Conservation (phyloP, 1,139 yeast species). For the Taphrina populina region DNA sequence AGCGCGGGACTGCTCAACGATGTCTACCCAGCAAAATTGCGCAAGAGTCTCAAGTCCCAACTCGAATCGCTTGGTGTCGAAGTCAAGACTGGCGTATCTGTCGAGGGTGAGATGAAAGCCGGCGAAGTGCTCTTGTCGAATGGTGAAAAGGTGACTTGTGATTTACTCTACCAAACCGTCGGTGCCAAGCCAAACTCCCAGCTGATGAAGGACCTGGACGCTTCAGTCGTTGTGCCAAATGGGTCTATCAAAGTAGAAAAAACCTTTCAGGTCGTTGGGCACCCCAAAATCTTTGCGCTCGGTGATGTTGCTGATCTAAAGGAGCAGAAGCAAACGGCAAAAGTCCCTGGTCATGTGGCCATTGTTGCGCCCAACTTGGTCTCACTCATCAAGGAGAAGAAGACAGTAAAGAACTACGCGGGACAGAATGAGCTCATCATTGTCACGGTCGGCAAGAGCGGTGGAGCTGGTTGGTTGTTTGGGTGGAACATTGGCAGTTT, state of each 20-base stretch:
- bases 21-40: constrained; percentile 24
- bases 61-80: constrained; percentile 18
- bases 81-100: constrained; percentile 2
- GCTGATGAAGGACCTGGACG: constrained; percentile 8
- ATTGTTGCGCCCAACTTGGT: constrained; percentile 16
- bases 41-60: constrained; percentile 12
- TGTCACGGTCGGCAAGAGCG: constrained; percentile 28
- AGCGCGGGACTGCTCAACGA: constrained; percentile 6
- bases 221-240: constrained; percentile 5
- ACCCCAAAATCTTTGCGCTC: constrained; percentile 13
- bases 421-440: constrained; percentile 21
- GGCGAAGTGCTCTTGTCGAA: constrained; percentile 4
- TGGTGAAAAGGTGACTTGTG: not conserved
- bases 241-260: constrained; percentile 17
- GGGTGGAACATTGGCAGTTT: constrained; percentile 27
- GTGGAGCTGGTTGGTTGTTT: constrained; percentile 32
- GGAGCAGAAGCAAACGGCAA: constrained; percentile 29
- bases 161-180: constrained; percentile 8
- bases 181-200: constrained; percentile 25
- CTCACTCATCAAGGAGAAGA: constrained; percentile 1
- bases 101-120: constrained; percentile 9
- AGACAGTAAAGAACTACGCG: constrained; percentile 6
- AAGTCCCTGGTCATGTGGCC: constrained; percentile 20
- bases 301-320: constrained; percentile 20
- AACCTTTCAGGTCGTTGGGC: constrained; percentile 18